These are phyloP conservation scores for Geotrichum australiense DNA, from an alignment of 1,139 yeast genomes.

Conservation along the genomic window DNA sequence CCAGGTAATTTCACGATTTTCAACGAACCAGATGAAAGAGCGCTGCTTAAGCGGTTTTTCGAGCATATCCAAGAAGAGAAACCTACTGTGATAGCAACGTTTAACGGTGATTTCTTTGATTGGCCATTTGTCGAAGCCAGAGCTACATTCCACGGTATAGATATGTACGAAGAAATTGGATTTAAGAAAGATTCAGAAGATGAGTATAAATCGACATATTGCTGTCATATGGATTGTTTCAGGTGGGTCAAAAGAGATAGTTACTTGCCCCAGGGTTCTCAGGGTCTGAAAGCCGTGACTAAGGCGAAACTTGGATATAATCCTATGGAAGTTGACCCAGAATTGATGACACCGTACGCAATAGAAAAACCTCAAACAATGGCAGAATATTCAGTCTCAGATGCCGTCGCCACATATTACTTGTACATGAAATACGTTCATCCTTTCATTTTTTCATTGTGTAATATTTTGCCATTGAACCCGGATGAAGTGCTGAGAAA, in stretches of 20 bases:
- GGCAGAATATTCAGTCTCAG: slow-evolving; percentile 97
- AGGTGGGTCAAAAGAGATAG: slow-evolving; percentile 99
- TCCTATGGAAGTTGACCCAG: slow-evolving; percentile 96
- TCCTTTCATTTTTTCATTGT: slow-evolving; percentile 92
- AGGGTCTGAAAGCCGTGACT: slow-evolving; percentile 96
- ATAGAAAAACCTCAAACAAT: slow-evolving; percentile 84
- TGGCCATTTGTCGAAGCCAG: slow-evolving; percentile 98
- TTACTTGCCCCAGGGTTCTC: slow-evolving; percentile 96
- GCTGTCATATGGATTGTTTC: slow-evolving; percentile 96
- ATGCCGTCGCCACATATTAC: slow-evolving; percentile 98
- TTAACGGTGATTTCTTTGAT: slow-evolving; percentile 97
- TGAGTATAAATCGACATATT: slow-evolving; percentile 85
- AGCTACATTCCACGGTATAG: slow-evolving; percentile 72
- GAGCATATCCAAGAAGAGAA: slow-evolving; percentile 82
- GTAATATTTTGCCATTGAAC: slow-evolving; percentile 90
- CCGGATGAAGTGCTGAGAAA: slow-evolving; percentile 95
- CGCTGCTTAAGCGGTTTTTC: slow-evolving; percentile 65
- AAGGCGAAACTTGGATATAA: slow-evolving; percentile 93
- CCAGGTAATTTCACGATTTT: slow-evolving; percentile 86
- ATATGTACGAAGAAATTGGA: slow-evolving; percentile 92
- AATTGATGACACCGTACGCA: slow-evolving; percentile 96
- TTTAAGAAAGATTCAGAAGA: slow-evolving; percentile 83
- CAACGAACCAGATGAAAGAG: slow-evolving; percentile 82
- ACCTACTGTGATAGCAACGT: slow-evolving; percentile 95
- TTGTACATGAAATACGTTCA: slow-evolving; percentile 94